A percentile compares a stretch with the other conserved stretches of the same genome.
phyloP scores from a whole-genome alignment of 140 eudicot species.

The Bidens hawaiensis region DNA sequence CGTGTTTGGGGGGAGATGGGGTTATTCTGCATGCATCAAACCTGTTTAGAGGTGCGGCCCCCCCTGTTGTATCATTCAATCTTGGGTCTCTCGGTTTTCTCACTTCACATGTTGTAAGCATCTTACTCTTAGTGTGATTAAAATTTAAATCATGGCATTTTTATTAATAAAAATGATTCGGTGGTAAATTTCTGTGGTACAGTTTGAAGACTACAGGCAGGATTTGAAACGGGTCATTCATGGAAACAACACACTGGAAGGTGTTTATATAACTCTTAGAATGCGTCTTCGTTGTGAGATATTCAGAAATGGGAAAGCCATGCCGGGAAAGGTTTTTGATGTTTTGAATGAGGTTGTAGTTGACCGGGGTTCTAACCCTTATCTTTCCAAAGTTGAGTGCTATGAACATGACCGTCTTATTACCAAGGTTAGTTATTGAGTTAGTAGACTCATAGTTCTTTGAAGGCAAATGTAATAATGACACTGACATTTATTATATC shows the following conservation, averaged over 20 bases:
- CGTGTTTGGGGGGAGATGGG: slow-evolving; percentile 97
- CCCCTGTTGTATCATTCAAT: slow-evolving; percentile 95
- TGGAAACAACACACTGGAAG: slow-evolving; percentile 86
- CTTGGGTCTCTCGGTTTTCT: slow-evolving; percentile 99
- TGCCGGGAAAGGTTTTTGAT: slow-evolving; percentile 96
- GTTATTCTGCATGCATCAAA: slow-evolving; percentile 98
- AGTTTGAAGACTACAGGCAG: slow-evolving; percentile 85
- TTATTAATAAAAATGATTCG: background rate
- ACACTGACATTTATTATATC: background rate
- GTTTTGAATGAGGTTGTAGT: slow-evolving; percentile 92
- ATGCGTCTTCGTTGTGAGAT: slow-evolving; percentile 98
- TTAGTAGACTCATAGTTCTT: background rate
- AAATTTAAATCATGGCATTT: background rate
- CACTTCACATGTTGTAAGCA: slow-evolving; percentile 78
- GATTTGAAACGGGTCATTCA: slow-evolving; percentile 84
- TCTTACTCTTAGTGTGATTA: slow-evolving; percentile 21
- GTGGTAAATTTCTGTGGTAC: slow-evolving; percentile 19
- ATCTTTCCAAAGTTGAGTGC: slow-evolving; percentile 92
- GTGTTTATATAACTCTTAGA: slow-evolving; percentile 93
- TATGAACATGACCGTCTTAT: slow-evolving; percentile 97
- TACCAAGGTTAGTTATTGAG: slow-evolving; percentile 62
- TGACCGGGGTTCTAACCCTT: slow-evolving; percentile 98
- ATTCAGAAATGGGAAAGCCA: slow-evolving; percentile 76
- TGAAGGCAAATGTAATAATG: background rate
- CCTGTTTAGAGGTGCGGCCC: slow-evolving; percentile 92